These are phyloP conservation scores for Roridomyces roridus DNA, from an alignment of 768 basidiomycete genomes.

Conservation along the genomic window DNA sequence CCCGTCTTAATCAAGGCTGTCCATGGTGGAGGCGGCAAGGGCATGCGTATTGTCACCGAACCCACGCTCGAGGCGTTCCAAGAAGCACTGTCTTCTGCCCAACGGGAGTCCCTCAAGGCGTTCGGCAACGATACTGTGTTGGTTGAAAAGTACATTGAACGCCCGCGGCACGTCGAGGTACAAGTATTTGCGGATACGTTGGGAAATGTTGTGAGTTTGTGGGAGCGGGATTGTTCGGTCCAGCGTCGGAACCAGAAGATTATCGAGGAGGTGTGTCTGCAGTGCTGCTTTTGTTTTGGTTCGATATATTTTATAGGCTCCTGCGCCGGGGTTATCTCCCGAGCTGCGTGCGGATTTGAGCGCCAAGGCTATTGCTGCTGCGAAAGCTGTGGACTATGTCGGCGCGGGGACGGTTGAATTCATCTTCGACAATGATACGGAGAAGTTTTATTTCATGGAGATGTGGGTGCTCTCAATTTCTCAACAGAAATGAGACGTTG, in stretches of 20 bases:
- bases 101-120: constrained; percentile 85
- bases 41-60: constrained; percentile 81
- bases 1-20: constrained; percentile 97
- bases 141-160: constrained; percentile 87
- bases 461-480: constrained; percentile 60
- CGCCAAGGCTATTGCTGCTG: constrained; percentile 90
- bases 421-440: constrained; percentile 91
- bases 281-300: neutral
- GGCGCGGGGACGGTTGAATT: constrained; percentile 97
- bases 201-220: constrained; percentile 90
- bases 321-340: constrained; percentile 84
- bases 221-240: constrained; percentile 94
- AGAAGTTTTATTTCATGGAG: constrained; percentile 94
- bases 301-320: constrained; percentile 58
- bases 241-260: constrained; percentile 95
- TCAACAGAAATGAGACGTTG: too few relatives aligned
- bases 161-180: constrained; percentile 91
- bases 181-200: constrained; percentile 89
- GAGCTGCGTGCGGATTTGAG: constrained; percentile 84
- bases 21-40: constrained; percentile 94
- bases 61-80: constrained; percentile 70
- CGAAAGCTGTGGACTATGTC: constrained; percentile 88
- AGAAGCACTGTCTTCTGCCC: constrained; percentile 84
- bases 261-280: constrained; percentile 76
- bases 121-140: constrained; percentile 89